These are phyloP conservation scores for Patellaria atrata DNA, from an alignment of 495 filamentous ascomycete genomes.

Conservation along the genomic window DNA sequence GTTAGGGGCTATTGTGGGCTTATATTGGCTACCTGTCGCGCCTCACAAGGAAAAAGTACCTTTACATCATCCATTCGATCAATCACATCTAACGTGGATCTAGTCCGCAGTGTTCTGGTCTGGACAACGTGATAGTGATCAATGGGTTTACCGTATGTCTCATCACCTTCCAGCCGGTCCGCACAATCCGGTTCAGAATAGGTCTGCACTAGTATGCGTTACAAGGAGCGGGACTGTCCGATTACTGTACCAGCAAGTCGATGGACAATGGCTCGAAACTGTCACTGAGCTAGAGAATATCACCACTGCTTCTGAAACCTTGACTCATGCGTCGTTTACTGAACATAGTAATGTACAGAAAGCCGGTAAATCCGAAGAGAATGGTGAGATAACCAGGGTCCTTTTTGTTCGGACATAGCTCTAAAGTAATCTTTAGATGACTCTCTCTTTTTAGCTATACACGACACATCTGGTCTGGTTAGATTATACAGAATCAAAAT, in stretches of 20 bases:
- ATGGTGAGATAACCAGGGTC: background rate
- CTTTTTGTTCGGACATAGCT: background rate
- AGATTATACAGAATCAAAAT: slow-evolving; percentile 27
- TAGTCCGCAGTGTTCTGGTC: slow-evolving; percentile 17
- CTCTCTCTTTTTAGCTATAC: slow-evolving; percentile 22
- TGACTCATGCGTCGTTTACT: slow-evolving; percentile 70
- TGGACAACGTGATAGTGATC: slow-evolving; percentile 9
- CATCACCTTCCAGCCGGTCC: slow-evolving; percentile 43
- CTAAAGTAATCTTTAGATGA: slow-evolving; percentile 15
- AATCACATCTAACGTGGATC: slow-evolving; percentile 18
- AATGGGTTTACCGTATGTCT: slow-evolving; percentile 38
- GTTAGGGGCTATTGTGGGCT: slow-evolving; percentile 59
- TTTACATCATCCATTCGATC: background rate
- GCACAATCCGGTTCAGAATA: slow-evolving; percentile 47
- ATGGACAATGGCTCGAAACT: slow-evolving; percentile 50
- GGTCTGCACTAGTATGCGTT: slow-evolving; percentile 54
- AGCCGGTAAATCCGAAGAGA: background rate
- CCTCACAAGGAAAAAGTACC: slow-evolving; percentile 35
- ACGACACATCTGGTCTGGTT: slow-evolving; percentile 19
- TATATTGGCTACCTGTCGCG: slow-evolving; percentile 53
- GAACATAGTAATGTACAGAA: slow-evolving; percentile 44
- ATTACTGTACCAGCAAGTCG: slow-evolving; percentile 55
- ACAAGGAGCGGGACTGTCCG: slow-evolving; percentile 55
- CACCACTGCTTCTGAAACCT: slow-evolving; percentile 48
- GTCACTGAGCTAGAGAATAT: slow-evolving; percentile 55